phyloP scores from a whole-genome alignment of 2,329 filamentous ascomycete species.

The Aaosphaeria arxii region DNA sequence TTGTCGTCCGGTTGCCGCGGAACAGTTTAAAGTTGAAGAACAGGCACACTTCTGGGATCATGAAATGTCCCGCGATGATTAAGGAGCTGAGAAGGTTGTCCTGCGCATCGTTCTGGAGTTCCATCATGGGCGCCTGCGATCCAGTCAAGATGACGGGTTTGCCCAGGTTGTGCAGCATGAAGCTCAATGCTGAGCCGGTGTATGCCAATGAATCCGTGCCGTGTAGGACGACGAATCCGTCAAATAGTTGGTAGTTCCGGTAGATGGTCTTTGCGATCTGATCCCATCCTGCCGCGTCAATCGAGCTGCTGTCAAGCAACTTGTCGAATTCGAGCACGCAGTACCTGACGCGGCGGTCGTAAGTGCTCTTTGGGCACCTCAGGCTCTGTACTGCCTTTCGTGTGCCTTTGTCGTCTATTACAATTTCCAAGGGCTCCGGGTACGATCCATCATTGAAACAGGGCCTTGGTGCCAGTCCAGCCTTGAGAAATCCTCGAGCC shows the following conservation, averaged over 20 bases:
- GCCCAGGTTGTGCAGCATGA: slow-evolving; percentile 87
- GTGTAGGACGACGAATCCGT: slow-evolving; percentile 87
- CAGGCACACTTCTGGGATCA: slow-evolving; percentile 87
- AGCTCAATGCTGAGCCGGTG: slow-evolving; percentile 84
- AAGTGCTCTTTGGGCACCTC: slow-evolving; percentile 75
- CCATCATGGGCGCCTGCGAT: slow-evolving; percentile 74
- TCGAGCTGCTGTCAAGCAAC: slow-evolving; percentile 84
- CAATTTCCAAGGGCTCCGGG: slow-evolving; percentile 54
- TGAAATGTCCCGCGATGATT: slow-evolving; percentile 87
- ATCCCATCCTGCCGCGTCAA: slow-evolving; percentile 81
- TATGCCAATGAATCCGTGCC: slow-evolving; percentile 87
- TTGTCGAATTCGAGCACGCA: slow-evolving; percentile 80
- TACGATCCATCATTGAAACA: slow-evolving; percentile 79
- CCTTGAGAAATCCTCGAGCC: slow-evolving; percentile 69
- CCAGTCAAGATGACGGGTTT: slow-evolving; percentile 86
- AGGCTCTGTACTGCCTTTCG: slow-evolving; percentile 62
- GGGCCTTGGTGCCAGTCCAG: slow-evolving; percentile 75
- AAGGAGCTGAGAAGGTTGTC: slow-evolving; percentile 86
- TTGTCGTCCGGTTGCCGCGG: slow-evolving; percentile 83
- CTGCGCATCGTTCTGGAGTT: slow-evolving; percentile 85
- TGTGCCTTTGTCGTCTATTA: slow-evolving; percentile 49
- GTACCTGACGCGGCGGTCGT: slow-evolving; percentile 79
- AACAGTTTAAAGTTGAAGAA: slow-evolving; percentile 93
- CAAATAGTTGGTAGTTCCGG: slow-evolving; percentile 83
- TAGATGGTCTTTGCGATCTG: slow-evolving; percentile 76